phyloP scores from a whole-genome alignment of 768 basidiomycete genomes.

The Auricularia sp. region DNA sequence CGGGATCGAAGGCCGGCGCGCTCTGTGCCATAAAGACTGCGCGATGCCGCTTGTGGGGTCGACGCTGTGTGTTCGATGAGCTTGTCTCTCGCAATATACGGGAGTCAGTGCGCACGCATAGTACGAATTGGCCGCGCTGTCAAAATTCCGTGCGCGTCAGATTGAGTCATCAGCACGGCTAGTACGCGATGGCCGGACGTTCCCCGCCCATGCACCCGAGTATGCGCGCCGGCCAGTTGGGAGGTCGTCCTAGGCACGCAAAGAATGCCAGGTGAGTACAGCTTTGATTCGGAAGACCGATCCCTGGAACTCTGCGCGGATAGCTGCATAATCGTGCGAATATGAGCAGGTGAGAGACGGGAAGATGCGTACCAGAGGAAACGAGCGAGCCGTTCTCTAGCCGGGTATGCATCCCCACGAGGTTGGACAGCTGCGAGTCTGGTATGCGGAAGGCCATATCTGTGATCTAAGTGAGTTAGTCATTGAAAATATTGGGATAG shows the following conservation, averaged over 20 bases:
- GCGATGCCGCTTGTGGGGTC: not conserved
- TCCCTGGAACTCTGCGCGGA: not conserved
- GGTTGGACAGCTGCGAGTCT: not conserved
- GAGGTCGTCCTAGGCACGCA: too few species aligned
- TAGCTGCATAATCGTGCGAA: not conserved
- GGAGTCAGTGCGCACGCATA: not conserved
- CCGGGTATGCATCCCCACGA: not conserved
- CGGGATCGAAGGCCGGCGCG: not conserved
- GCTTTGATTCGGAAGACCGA: not conserved
- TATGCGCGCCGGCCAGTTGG: not conserved
- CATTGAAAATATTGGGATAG: not conserved
- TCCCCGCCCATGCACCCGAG: not conserved
- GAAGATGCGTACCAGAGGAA: not conserved
- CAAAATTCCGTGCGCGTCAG: not conserved
- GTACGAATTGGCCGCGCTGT: not conserved
- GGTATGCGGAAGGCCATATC: not conserved
- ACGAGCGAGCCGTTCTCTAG: not conserved
- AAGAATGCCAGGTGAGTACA: not conserved
- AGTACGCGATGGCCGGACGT: not conserved
- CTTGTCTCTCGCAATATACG: too few species aligned
- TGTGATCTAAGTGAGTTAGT: not conserved
- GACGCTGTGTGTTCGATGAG: not conserved
- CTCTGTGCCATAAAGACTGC: not conserved
- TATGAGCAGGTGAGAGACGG: not conserved
- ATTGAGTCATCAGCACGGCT: not conserved